Evolutionary conservation across 495 filamentous ascomycete genomes (phyloP).

Genomic region (Aspergillus ellipticus): DNA sequence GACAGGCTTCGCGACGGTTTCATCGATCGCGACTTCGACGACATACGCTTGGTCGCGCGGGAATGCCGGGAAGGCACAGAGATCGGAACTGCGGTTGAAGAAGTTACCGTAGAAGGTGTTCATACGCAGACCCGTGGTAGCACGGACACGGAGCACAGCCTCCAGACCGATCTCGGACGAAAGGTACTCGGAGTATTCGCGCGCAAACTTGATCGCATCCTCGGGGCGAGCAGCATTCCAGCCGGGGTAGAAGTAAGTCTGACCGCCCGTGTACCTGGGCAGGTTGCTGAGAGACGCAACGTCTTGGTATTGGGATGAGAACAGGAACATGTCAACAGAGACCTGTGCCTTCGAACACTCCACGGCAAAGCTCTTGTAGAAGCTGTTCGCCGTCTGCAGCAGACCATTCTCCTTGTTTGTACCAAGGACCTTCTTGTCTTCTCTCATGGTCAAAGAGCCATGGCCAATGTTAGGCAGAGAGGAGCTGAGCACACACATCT

Average conservation of each 20-base stretch:
- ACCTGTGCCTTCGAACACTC: conserved; percentile 99
- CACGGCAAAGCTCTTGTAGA: conserved; percentile 99
- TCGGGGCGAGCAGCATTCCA: conserved; percentile 93
- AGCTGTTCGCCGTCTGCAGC: conserved; percentile 86
- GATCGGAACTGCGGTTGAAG: conserved; percentile 95
- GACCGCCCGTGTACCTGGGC: conserved; percentile 92
- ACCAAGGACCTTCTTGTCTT: conserved; percentile 94
- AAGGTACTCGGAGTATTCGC: conserved; percentile 93
- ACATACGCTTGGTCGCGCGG: conserved; percentile 96
- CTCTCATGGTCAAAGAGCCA: conserved; percentile 87
- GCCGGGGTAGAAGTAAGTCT: conserved; percentile 97
- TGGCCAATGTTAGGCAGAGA: conserved; percentile 87
- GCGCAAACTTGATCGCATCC: conserved; percentile 95
- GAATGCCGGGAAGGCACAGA: conserved; percentile 97
- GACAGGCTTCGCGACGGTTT: conserved; percentile 86
- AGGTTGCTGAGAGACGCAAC: conserved; percentile 93
- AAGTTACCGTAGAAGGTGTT: conserved; percentile 99
- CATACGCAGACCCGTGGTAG: conserved; percentile 93
- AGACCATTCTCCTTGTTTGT: conserved; percentile 86
- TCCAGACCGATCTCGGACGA: conserved; percentile 95
- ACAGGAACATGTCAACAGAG: conserved; percentile 98
- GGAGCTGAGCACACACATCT: conserved; percentile 85
- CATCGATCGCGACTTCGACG: conserved; percentile 98
- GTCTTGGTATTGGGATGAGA: conserved; percentile 95
- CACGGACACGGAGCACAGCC: conserved; percentile 90